Percentiles rank a stretch among this genome's conserved stretches.
These are phyloP conservation scores for Cornus controversa DNA, from an alignment of 148 eudicot species.

Conservation along the genomic window DNA sequence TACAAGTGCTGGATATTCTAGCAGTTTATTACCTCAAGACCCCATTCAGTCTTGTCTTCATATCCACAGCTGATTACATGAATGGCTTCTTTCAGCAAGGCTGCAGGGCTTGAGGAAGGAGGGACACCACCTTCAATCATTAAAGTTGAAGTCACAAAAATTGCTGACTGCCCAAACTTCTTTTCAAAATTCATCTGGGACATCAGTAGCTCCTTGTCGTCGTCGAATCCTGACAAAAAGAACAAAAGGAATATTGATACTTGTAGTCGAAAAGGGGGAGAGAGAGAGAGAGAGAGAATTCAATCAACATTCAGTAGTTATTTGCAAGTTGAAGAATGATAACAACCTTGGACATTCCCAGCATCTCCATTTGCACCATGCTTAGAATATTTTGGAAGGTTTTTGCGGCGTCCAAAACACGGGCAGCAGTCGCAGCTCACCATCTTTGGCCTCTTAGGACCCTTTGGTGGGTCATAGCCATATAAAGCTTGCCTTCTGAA, in stretches of 20 bases:
- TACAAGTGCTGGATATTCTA: neutral
- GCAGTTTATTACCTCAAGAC: constrained; percentile 59
- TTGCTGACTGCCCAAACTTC: constrained; percentile 94
- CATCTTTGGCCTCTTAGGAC: constrained; percentile 96
- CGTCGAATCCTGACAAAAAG: constrained; percentile 51
- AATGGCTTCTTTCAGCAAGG: constrained; percentile 92
- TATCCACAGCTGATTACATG: constrained; percentile 98
- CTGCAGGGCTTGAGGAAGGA: constrained; percentile 97
- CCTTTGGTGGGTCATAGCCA: constrained; percentile 93
- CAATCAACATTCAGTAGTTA: neutral
- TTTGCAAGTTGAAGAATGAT: constrained; percentile 7
- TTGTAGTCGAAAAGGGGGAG: neutral
- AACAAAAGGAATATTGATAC: neutral
- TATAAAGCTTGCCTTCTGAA: constrained; percentile 96
- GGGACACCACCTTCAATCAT: constrained; percentile 99
- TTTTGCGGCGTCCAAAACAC: constrained; percentile 91
- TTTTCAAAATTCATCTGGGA: constrained; percentile 95
- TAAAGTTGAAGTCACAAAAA: constrained; percentile 89
- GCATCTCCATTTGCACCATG: constrained; percentile 52
- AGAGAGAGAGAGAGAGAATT: neutral
- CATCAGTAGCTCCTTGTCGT: constrained; percentile 74
- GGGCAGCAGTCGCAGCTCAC: constrained; percentile 98
- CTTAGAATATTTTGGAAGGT: constrained; percentile 52
- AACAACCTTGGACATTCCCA: constrained; percentile 61
- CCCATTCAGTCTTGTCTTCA: constrained; percentile 99